Conservation (phyloP, 73 alveolate genomes). For the Uronychia binucleata region DNA sequence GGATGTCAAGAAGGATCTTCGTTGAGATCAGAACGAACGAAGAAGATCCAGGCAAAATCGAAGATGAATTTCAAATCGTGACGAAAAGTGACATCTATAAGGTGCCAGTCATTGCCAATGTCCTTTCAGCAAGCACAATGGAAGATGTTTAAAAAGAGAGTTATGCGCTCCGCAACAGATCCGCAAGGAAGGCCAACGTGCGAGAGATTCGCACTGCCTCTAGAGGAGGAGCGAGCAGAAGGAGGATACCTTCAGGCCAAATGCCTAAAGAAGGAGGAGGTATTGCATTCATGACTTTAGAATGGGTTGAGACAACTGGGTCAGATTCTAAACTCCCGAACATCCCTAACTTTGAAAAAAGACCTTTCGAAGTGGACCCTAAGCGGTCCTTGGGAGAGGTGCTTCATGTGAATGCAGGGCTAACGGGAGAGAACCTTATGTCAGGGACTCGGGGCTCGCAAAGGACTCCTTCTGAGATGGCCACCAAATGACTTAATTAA, state of each 20-base stretch:
- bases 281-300: constrained; percentile 1
- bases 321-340: constrained; percentile 54
- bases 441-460: constrained; percentile 16
- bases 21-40: constrained; percentile 47
- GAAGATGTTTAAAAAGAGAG: constrained; percentile 30
- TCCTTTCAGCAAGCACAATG: constrained; percentile 38
- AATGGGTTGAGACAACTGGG: constrained; percentile 58
- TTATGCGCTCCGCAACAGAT: constrained; percentile 14
- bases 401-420: too few species aligned
- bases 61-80: constrained; percentile 65
- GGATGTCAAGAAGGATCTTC: constrained; percentile 65
- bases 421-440: neutral
- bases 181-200: constrained; percentile 44
- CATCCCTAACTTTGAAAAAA: constrained; percentile 32
- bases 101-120: constrained; percentile 69
- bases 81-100: constrained; percentile 78
- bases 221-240: constrained; percentile 18
- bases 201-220: too few species aligned
- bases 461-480: too few species aligned
- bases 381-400: constrained; percentile 48
- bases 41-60: constrained; percentile 45
- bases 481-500: too few species aligned
- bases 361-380: constrained; percentile 63
- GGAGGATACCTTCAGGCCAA: constrained; percentile 23
- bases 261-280: constrained; percentile 36